phyloP scores from a whole-genome alignment of 345 rosid genomes.

The Alliaria petiolata region DNA sequence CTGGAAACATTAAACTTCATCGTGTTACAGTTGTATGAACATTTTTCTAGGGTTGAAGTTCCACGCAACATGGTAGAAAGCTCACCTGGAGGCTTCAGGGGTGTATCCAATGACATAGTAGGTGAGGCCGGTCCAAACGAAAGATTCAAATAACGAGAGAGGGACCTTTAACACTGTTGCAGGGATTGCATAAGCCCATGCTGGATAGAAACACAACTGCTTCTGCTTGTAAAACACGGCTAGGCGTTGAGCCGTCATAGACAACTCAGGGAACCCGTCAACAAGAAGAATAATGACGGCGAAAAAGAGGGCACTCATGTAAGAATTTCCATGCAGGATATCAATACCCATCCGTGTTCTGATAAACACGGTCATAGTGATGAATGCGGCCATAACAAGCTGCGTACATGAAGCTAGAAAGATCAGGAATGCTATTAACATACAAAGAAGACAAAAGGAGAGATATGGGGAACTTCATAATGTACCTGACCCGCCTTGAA shows the following conservation, averaged over 20 bases:
- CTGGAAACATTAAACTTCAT: conserved; percentile 31
- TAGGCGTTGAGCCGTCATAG: conserved; percentile 68
- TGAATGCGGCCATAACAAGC: conserved; percentile 50
- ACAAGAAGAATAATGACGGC: conserved; percentile 49
- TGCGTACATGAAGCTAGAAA: conserved; percentile 30
- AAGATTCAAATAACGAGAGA: conserved; percentile 50
- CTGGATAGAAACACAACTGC: conserved; percentile 73
- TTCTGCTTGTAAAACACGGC: conserved; percentile 94
- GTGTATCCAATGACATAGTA: conserved; percentile 77
- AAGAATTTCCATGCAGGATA: conserved; percentile 63
- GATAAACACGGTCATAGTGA: conserved; percentile 60
- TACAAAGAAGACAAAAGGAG: conserved; percentile 4
- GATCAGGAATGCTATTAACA: conserved; percentile 1
- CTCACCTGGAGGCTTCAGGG: conserved; percentile 69
- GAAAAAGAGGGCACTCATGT: conserved; percentile 69
- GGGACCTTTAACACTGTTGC: conserved; percentile 87
- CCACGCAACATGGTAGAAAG: background rate
- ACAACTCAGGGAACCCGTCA: conserved; percentile 77
- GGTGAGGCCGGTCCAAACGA: conserved; percentile 59
- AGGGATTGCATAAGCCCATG: conserved; percentile 90
- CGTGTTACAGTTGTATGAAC: background rate
- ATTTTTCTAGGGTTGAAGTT: background rate
- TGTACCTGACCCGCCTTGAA: conserved; percentile 50
- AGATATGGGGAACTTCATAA: background rate
- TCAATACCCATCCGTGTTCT: conserved; percentile 70